Evolutionary conservation across 805 yeast species (phyloP).

Genomic region (Candida schatavii): DNA sequence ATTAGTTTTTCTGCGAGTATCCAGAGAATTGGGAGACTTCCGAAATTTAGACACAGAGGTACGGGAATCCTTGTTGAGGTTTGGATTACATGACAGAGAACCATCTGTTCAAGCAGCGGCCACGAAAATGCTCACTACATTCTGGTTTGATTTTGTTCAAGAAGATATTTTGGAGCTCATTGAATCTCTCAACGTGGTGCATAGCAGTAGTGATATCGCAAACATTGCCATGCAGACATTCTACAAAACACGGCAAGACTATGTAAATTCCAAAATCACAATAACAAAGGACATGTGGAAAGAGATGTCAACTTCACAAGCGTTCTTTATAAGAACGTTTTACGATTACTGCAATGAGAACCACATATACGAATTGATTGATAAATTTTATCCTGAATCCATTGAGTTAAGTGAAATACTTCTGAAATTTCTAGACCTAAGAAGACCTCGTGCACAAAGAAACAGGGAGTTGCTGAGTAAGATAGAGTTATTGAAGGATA

Average conservation of each 20-base stretch:
- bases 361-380: slow-evolving; percentile 53
- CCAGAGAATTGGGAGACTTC: slow-evolving; percentile 67
- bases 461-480: slow-evolving; percentile 20
- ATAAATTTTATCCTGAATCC: slow-evolving; percentile 75
- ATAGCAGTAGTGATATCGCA: slow-evolving; percentile 53
- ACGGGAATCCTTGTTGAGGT: slow-evolving; percentile 65
- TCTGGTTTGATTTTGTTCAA: slow-evolving; percentile 69
- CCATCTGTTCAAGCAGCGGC: slow-evolving; percentile 71
- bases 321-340: slow-evolving; percentile 67
- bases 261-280: slow-evolving; percentile 49
- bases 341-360: slow-evolving; percentile 61
- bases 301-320: slow-evolving; percentile 67
- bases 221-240: slow-evolving; percentile 63
- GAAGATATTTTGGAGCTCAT: slow-evolving; percentile 71
- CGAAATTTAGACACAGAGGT: slow-evolving; percentile 46
- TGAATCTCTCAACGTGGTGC: slow-evolving; percentile 67
- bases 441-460: slow-evolving; percentile 27
- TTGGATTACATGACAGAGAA: slow-evolving; percentile 92
- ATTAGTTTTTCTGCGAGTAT: slow-evolving; percentile 62
- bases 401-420: slow-evolving; percentile 63
- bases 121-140: slow-evolving; percentile 58
- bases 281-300: slow-evolving; percentile 71
- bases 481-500: slow-evolving; percentile 12
- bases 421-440: slow-evolving; percentile 51
- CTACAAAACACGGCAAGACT: slow-evolving; percentile 60